These are phyloP conservation scores for Dalbergia oliveri DNA, from an alignment of 306 rosid genomes.

Conservation along the genomic window DNA sequence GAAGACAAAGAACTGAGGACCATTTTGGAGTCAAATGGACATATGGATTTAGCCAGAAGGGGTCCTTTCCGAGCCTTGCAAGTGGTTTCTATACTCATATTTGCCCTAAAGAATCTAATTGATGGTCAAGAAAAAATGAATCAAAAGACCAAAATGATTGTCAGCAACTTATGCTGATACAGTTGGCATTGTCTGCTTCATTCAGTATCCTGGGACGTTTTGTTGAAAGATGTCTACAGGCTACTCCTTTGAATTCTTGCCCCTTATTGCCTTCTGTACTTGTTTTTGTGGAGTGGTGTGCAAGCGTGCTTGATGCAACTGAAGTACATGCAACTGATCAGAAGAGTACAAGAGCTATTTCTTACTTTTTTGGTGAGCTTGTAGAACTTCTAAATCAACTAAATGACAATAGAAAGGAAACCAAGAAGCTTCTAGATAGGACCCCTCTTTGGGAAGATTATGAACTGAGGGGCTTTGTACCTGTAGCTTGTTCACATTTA, in stretches of 20 bases:
- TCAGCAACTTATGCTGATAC: not conserved
- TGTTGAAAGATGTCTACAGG: not conserved
- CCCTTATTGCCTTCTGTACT: not conserved
- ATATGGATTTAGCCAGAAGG: not conserved
- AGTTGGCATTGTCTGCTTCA: not conserved
- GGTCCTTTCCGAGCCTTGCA: slow-evolving; percentile 5
- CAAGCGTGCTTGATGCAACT: not conserved
- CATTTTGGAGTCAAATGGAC: not conserved
- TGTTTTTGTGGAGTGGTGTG: slow-evolving; percentile 5
- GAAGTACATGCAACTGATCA: not conserved
- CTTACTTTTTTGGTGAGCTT: not conserved
- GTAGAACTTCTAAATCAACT: slow-evolving; percentile 6
- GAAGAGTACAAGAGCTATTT: not conserved
- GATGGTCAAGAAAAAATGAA: not conserved
- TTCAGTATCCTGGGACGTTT: not conserved
- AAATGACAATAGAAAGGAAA: not conserved
- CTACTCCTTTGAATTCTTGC: not conserved
- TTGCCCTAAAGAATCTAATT: not conserved
- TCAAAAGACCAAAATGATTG: not conserved
- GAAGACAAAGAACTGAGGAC: not conserved
- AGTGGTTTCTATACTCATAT: not conserved
- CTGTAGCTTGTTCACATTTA: not conserved
- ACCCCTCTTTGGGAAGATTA: slow-evolving; percentile 5
- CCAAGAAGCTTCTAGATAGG: not conserved
- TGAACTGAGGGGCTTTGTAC: not conserved